phyloP scores from a whole-genome alignment of 164 flowering plant genomes.

The Cinnamomum micranthum region DNA sequence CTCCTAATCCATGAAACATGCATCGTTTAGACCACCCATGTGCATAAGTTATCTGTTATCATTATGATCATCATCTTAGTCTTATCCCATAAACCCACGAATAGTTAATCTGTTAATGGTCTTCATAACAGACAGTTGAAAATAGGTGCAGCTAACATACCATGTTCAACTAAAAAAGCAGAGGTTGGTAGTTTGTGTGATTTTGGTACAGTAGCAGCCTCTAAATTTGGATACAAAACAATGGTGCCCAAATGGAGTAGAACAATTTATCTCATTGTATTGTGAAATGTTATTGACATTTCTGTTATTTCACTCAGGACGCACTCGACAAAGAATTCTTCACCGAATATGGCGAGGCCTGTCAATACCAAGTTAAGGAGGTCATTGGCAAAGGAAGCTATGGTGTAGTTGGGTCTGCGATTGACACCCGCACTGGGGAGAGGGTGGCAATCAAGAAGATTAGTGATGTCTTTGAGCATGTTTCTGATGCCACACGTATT shows the following conservation, averaged over 20 bases:
- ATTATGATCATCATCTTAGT: too few relatives aligned
- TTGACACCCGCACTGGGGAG: conserved; percentile 77
- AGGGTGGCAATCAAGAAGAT: conserved; percentile 86
- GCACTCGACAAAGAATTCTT: conserved; percentile 66
- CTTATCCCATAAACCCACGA: too few relatives aligned
- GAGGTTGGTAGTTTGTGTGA: too few relatives aligned
- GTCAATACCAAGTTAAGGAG: conserved; percentile 69
- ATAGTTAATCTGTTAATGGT: too few relatives aligned
- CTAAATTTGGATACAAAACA: neutral
- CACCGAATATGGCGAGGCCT: conserved; percentile 87
- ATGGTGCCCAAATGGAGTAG: neutral
- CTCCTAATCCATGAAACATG: too few relatives aligned
- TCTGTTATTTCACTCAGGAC: neutral
- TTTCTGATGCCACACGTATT: conserved; percentile 86
- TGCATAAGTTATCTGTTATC: too few relatives aligned
- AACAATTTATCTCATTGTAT: neutral
- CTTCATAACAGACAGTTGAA: too few relatives aligned
- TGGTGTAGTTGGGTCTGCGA: conserved; percentile 82
- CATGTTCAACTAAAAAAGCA: too few relatives aligned
- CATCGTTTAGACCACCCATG: too few relatives aligned
- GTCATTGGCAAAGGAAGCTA: conserved; percentile 87
- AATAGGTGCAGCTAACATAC: too few relatives aligned
- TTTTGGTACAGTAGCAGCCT: too few relatives aligned
- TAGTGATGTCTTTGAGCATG: conserved; percentile 78
- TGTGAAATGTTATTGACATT: neutral